phyloP scores from a whole-genome alignment of 75 land plant genomes.

The Adiantum capillusveneris region DNA sequence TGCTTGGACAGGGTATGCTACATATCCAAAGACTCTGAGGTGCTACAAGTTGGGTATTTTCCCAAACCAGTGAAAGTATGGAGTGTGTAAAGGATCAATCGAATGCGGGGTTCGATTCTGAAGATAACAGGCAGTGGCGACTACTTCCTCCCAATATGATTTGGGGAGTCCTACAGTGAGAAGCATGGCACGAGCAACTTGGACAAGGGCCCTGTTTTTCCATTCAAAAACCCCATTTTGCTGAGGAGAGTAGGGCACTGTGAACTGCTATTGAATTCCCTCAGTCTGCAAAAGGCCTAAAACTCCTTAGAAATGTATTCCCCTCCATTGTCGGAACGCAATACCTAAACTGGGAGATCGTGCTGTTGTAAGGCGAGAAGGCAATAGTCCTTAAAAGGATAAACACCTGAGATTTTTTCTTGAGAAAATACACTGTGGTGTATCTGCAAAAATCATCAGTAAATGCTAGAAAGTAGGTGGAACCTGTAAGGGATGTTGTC shows the following conservation, averaged over 20 bases:
- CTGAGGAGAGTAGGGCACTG: slow-evolving; percentile 13
- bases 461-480: neutral
- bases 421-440: neutral
- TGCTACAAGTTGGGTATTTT: neutral
- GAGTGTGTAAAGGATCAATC: neutral
- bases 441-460: neutral
- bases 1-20: slow-evolving; percentile 5
- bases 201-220: slow-evolving; percentile 12
- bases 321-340: slow-evolving; percentile 13
- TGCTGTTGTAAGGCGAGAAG: neutral
- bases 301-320: slow-evolving; percentile 11
- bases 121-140: slow-evolving; percentile 9
- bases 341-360: neutral
- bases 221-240: slow-evolving; percentile 21
- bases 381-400: neutral
- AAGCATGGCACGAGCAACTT: slow-evolving; percentile 20
- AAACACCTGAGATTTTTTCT: neutral
- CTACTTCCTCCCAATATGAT: slow-evolving; percentile 18
- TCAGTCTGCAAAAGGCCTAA: slow-evolving; percentile 5
- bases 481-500: slow-evolving; percentile 3
- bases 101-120: slow-evolving; percentile 11
- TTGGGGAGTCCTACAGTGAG: slow-evolving; percentile 7
- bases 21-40: slow-evolving; percentile 10
- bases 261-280: slow-evolving; percentile 9
- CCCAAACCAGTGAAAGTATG: slow-evolving; percentile 8